A percentile compares a stretch with the other conserved stretches of the same genome.
These are phyloP conservation scores for Globisporangium spiculum DNA, from an alignment of 352 stramenopile species.

Conservation along the genomic window DNA sequence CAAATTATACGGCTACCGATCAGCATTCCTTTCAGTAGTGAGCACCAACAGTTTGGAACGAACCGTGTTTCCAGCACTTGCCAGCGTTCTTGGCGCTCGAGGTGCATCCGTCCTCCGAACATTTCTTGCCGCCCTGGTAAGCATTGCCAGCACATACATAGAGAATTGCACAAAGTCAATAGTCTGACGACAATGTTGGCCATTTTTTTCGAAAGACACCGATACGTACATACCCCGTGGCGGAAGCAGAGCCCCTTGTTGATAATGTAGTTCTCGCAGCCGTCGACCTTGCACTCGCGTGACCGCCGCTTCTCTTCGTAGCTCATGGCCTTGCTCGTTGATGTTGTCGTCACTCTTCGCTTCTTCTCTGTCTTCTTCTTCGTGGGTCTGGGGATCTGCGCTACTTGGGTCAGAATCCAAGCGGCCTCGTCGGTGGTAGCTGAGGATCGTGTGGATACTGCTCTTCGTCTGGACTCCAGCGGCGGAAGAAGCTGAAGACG, in stretches of 20 bases:
- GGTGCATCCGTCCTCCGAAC: conserved; percentile 25
- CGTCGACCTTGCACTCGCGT: conserved; percentile 31
- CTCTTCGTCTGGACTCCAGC: neutral
- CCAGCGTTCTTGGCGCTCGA: conserved; percentile 39
- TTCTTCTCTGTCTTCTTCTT: neutral
- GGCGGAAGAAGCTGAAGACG: neutral
- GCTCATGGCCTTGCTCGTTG: neutral
- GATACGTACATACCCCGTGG: conserved; percentile 27
- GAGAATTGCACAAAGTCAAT: neutral
- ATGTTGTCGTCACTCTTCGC: neutral
- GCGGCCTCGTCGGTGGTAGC: neutral
- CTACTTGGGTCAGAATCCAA: neutral
- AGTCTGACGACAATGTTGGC: neutral
- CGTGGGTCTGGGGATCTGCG: neutral
- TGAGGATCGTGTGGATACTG: neutral
- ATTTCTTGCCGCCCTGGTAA: conserved; percentile 37
- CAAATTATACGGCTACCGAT: neutral
- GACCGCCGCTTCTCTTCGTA: conserved; percentile 28
- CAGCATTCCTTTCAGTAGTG: too few relatives aligned
- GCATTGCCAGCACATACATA: neutral
- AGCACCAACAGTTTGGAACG: neutral
- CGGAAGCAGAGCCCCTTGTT: conserved; percentile 44
- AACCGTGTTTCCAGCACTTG: conserved; percentile 39
- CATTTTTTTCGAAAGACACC: neutral
- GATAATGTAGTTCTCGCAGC: conserved; percentile 48